phyloP scores from a whole-genome alignment of 768 basidiomycete genomes.

The Dentipellis sp. region DNA sequence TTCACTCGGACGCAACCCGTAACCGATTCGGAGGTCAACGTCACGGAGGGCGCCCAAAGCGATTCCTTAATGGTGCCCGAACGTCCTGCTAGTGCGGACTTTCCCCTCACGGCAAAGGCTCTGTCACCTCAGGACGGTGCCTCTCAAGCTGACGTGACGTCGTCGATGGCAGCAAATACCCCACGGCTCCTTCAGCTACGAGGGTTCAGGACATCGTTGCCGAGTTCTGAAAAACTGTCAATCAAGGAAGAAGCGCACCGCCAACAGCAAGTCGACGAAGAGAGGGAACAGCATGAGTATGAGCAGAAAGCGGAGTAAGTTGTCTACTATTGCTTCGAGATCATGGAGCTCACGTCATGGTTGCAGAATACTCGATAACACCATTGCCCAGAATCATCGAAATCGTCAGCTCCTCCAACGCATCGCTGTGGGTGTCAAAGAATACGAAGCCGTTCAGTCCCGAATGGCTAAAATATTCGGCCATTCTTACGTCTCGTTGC shows the following conservation, averaged over 20 bases:
- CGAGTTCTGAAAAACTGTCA: conserved; percentile 14
- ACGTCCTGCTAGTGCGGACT: neutral
- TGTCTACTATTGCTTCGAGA: neutral
- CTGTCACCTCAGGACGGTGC: neutral
- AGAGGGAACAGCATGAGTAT: conserved; percentile 44
- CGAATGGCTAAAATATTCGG: conserved; percentile 40
- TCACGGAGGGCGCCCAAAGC: too few relatives aligned
- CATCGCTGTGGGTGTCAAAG: conserved; percentile 50
- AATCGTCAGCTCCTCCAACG: conserved; percentile 63
- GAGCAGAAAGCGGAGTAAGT: conserved; percentile 47
- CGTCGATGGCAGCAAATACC: neutral
- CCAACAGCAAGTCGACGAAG: conserved; percentile 34
- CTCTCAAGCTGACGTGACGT: neutral
- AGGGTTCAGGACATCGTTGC: conserved; percentile 27
- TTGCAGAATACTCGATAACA: conserved; percentile 50
- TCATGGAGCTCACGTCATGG: too few relatives aligned
- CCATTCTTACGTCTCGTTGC: conserved; percentile 38
- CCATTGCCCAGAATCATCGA: conserved; percentile 51
- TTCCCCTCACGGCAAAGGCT: neutral
- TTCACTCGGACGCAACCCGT: conserved; percentile 2
- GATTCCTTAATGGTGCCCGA: too few relatives aligned
- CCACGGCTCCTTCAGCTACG: conserved; percentile 5
- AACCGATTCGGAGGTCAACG: neutral
- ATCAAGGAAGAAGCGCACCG: conserved; percentile 23
- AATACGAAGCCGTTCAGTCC: conserved; percentile 56